These are phyloP conservation scores for Rhynchosporium agropyri DNA, from an alignment of 2,329 filamentous ascomycete genomes.

Conservation along the genomic window DNA sequence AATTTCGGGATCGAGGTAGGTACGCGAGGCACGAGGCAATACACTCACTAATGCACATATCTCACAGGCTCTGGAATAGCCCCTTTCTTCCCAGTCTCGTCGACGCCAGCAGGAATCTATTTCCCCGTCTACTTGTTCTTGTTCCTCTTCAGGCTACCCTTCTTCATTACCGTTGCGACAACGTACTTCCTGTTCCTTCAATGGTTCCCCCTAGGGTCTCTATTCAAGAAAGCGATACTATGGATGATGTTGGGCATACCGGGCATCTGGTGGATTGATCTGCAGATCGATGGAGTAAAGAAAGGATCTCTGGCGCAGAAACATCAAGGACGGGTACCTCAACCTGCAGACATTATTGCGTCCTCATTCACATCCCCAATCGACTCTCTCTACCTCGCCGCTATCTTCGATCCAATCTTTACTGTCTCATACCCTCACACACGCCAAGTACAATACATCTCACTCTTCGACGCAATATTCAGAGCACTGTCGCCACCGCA, in stretches of 20 bases:
- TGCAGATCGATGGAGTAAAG: slow-evolving; percentile 97
- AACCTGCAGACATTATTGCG: slow-evolving; percentile 79
- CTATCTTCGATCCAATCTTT: slow-evolving; percentile 95
- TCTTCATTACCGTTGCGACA: slow-evolving; percentile 68
- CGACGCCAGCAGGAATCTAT: slow-evolving; percentile 63
- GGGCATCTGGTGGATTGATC: slow-evolving; percentile 96
- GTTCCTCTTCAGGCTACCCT: slow-evolving; percentile 78
- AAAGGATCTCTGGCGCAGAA: slow-evolving; percentile 83
- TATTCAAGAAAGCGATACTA: slow-evolving; percentile 78
- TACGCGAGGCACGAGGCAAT: slow-evolving; percentile 12
- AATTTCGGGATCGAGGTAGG: slow-evolving; percentile 74
- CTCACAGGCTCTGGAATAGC: slow-evolving; percentile 85
- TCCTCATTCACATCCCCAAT: slow-evolving; percentile 91
- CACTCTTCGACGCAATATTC: slow-evolving; percentile 73
- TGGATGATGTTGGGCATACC: slow-evolving; percentile 88
- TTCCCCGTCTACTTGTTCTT: slow-evolving; percentile 69
- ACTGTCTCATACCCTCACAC: slow-evolving; percentile 79
- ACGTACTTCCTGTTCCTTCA: slow-evolving; percentile 82
- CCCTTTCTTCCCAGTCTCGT: slow-evolving; percentile 84
- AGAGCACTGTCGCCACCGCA: slow-evolving; percentile 68
- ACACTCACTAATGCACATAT: slow-evolving; percentile 33
- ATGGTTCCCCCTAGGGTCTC: slow-evolving; percentile 71
- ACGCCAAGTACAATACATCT: slow-evolving; percentile 73
- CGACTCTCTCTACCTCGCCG: slow-evolving; percentile 90
- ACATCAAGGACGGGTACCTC: slow-evolving; percentile 73